phyloP scores from a whole-genome alignment of 768 basidiomycete genomes.

The Trametes cinnabarina region DNA sequence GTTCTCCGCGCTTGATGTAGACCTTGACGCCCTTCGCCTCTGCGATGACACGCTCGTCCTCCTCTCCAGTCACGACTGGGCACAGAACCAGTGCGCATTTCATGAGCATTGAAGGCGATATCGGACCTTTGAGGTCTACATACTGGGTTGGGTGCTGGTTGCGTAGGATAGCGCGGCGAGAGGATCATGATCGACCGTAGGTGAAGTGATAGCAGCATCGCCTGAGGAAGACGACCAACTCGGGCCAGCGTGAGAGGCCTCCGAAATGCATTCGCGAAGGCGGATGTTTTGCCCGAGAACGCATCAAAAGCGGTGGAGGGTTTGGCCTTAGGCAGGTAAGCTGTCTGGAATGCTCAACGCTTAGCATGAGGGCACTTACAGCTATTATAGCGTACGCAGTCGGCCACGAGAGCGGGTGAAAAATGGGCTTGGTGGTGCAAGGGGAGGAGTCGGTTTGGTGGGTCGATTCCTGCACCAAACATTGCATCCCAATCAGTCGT shows the following conservation, averaged over 20 bases:
- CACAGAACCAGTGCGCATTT: background rate
- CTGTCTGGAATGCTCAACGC: background rate
- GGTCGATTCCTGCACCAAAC: background rate
- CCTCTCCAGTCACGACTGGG: slow-evolving; percentile 63
- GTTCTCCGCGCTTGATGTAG: slow-evolving; percentile 52
- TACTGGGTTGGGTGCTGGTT: slow-evolving; percentile 14
- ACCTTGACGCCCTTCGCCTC: slow-evolving; percentile 63
- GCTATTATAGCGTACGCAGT: background rate
- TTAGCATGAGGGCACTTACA: background rate
- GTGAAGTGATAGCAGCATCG: background rate
- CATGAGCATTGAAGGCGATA: background rate
- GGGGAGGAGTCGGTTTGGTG: background rate
- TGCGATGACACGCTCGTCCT: slow-evolving; percentile 53
- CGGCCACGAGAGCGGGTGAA: background rate
- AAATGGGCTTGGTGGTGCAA: background rate
- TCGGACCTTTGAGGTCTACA: background rate
- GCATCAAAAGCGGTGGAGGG: slow-evolving; percentile 26
- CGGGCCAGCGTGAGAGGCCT: background rate
- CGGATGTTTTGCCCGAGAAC: slow-evolving; percentile 21
- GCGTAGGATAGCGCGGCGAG: slow-evolving; percentile 20
- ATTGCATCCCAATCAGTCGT: background rate
- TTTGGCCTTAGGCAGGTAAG: slow-evolving; percentile 14
- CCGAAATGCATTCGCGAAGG: slow-evolving; percentile 11
- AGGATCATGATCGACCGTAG: slow-evolving; percentile 4
- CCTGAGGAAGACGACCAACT: slow-evolving; percentile 10